Base-by-base conservation (phyloP, 257 asterid genomes). In the Nicotiana attenuata region DNA sequence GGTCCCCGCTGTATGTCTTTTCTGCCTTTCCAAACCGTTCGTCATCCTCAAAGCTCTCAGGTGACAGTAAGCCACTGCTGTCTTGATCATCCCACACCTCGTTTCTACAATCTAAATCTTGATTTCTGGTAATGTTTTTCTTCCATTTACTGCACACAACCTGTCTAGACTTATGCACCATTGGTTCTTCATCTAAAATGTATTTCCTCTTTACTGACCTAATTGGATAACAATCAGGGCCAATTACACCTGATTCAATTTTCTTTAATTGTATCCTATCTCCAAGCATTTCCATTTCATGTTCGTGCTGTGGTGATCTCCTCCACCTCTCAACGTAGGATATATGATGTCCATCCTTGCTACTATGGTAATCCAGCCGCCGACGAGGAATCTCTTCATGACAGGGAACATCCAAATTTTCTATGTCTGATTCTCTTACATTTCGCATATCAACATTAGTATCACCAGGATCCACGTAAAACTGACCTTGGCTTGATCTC, bases 311-410 rank as follows among this genome's bases (percentile, higher is more conserved):
- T 6, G 85, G 66, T 26, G 85, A 81, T 52, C 55, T 66, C 81
- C 85, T 83, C 81, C 75, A 2, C 84, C 81, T 80, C 38, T 84
- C 89, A 55, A 15, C 59, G 38, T 81, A 80, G 81, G 52, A 35
- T 59, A 60, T 73, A 50, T 64, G 65, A 52, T 31, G 77, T 68
- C 28, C 67, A 76, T 73, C 82, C 13, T 82, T 79, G 56, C 77
- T 78, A 81, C 56, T 79, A 50, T 59, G 82, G 83, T 20, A 60
- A 59, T 69, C 79, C 24, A 60, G 55, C 77, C 53, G 80, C 77
- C 80, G 57, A 9, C 19, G 63, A 13, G 45, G 38, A 80, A 84
- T 50, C 61, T 82, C 85, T 63, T 82, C 76, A 52, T 65, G 68
- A 28, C 28, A 29, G 22, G 53, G 47, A 53, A 20, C 38, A 31